A percentile compares a stretch with the other conserved stretches of the same genome.
phyloP scores from a whole-genome alignment of 75 land plant species.

The Cupressus sempervirens region DNA sequence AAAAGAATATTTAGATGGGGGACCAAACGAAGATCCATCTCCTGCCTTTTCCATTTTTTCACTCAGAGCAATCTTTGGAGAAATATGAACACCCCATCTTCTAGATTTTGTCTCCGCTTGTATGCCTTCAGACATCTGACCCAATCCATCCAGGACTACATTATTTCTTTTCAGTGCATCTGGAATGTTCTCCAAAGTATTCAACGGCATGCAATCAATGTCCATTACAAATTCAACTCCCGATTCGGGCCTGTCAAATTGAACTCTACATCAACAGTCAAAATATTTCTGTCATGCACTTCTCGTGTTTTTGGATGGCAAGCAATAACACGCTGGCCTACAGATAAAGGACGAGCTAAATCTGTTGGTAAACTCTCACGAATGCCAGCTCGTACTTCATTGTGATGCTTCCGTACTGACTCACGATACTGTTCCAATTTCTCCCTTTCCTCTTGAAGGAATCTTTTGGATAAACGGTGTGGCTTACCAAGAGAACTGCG shows the following conservation, averaged over 20 bases:
- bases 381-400: constrained; percentile 67
- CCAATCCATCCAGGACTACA: constrained; percentile 23
- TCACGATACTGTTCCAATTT: constrained; percentile 77
- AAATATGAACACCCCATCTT: constrained; percentile 26
- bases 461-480: constrained; percentile 69
- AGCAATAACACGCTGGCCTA: constrained; percentile 87
- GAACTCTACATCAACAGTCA: constrained; percentile 85
- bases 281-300: constrained; percentile 78
- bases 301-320: constrained; percentile 80
- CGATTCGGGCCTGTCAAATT: constrained; percentile 74
- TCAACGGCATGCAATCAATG: constrained; percentile 86
- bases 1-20: constrained; percentile 34
- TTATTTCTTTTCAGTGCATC: constrained; percentile 50
- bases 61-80: constrained; percentile 25
- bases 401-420: constrained; percentile 62
- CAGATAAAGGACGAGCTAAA: constrained; percentile 79
- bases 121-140: constrained; percentile 25
- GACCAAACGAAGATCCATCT: constrained; percentile 10
- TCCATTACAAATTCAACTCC: constrained; percentile 87
- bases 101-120: constrained; percentile 28
- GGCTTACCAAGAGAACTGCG: constrained; percentile 98
- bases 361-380: constrained; percentile 75
- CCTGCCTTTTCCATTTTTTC: constrained; percentile 43
- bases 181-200: constrained; percentile 80
- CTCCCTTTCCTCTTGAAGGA: constrained; percentile 72